Evolutionary conservation across 495 filamentous ascomycete species (phyloP).

Genomic region (Oidiodendron maius): DNA sequence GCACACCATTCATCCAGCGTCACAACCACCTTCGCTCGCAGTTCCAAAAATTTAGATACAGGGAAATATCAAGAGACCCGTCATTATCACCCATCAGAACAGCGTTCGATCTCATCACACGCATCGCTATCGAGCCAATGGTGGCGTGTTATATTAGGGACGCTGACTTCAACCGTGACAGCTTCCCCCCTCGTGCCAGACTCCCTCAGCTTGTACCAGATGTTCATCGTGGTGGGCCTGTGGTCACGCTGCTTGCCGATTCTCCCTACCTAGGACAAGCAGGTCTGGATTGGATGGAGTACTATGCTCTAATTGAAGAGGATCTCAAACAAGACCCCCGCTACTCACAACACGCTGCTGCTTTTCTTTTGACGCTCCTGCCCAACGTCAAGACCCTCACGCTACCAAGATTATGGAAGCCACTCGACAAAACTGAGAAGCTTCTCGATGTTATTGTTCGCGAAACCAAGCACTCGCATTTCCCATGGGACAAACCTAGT

Average conservation of each 20-base stretch:
- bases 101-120: conserved; percentile 25
- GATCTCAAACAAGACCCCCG: conserved; percentile 20
- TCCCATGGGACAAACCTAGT: too few species aligned
- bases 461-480: conserved; percentile 21
- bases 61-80: too few species aligned
- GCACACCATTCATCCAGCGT: conserved; percentile 21
- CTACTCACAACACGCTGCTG: too few species aligned
- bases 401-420: conserved; percentile 16
- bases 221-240: conserved; percentile 21
- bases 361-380: conserved; percentile 32
- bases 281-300: conserved; percentile 32
- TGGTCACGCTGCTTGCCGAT: conserved; percentile 26
- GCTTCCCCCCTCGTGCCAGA: conserved; percentile 9
- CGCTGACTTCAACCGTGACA: conserved; percentile 26
- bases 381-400: conserved; percentile 27
- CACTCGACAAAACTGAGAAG: conserved; percentile 22
- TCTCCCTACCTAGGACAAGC: conserved; percentile 27
- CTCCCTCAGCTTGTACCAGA: too few species aligned
- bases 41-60: conserved; percentile 28
- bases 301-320: conserved; percentile 24
- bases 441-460: conserved; percentile 22
- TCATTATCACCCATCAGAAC: conserved; percentile 8
- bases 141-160: conserved; percentile 29
- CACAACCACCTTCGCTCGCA: conserved; percentile 30
- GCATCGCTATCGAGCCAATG: conserved; percentile 29